These are phyloP conservation scores for Capsicum baccatum DNA, from an alignment of 257 asterid species.

Conservation along the genomic window DNA sequence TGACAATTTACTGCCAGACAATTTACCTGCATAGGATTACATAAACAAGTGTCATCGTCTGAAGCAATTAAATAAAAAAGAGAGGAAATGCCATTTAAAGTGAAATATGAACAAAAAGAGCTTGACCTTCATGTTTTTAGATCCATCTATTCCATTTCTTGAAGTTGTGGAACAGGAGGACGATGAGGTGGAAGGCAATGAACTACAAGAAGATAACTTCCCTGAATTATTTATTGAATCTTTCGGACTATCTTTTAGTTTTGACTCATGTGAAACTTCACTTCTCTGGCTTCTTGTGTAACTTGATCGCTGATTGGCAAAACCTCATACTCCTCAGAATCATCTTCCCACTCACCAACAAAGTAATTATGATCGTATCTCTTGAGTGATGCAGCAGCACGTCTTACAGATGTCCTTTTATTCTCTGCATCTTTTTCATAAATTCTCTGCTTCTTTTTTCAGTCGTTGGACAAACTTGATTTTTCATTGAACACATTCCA, in stretches of 20 bases:
- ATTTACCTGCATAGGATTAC: constrained; percentile 44
- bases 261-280: constrained; percentile 26
- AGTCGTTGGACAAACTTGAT: constrained; percentile 32
- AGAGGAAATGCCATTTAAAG: constrained; percentile 23
- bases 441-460: constrained; percentile 35
- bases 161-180: constrained; percentile 48
- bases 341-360: constrained; percentile 60
- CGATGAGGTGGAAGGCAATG: constrained; percentile 47
- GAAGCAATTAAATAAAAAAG: background rate
- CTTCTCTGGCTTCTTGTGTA: constrained; percentile 10
- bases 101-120: constrained; percentile 29
- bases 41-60: constrained; percentile 21
- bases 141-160: constrained; percentile 37
- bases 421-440: constrained; percentile 32
- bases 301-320: constrained; percentile 29
- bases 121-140: constrained; percentile 50
- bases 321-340: constrained; percentile 58
- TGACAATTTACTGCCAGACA: constrained; percentile 45
- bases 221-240: constrained; percentile 32
- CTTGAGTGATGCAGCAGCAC: constrained; percentile 49
- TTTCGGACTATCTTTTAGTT: constrained; percentile 34
- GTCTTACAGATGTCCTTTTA: constrained; percentile 49
- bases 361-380: constrained; percentile 43
- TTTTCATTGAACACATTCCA: constrained; percentile 51
- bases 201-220: constrained; percentile 38